phyloP scores from a whole-genome alignment of 2,329 filamentous ascomycete genomes.

The Neoscytalidium dimidiatum region DNA sequence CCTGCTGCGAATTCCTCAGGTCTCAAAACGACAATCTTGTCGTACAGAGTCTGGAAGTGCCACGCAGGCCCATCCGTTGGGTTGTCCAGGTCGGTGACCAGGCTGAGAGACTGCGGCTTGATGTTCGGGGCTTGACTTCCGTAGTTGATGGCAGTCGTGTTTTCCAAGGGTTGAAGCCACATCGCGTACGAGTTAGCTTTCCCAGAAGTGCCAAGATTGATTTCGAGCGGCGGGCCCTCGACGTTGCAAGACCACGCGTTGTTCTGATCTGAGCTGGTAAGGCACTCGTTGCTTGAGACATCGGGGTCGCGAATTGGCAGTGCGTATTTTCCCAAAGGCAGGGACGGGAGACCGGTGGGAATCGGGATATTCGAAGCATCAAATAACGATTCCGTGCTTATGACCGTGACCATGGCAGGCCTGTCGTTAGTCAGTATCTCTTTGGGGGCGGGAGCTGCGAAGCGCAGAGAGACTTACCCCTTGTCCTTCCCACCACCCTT shows the following conservation, averaged over 20 bases:
- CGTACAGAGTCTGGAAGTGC: slow-evolving; percentile 63
- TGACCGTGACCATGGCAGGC: slow-evolving; percentile 5
- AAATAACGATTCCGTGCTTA: slow-evolving; percentile 46
- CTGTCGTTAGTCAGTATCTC: slow-evolving; percentile 7
- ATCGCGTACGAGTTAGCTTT: slow-evolving; percentile 17
- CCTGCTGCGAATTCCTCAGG: slow-evolving; percentile 38
- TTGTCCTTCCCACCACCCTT: slow-evolving; percentile 26
- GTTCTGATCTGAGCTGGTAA: slow-evolving; percentile 47
- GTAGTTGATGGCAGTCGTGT: slow-evolving; percentile 53
- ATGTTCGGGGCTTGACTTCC: slow-evolving; percentile 63
- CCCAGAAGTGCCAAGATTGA: not conserved
- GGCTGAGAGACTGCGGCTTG: slow-evolving; percentile 49
- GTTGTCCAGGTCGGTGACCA: slow-evolving; percentile 61
- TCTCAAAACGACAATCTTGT: slow-evolving; percentile 63
- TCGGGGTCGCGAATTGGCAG: slow-evolving; percentile 51
- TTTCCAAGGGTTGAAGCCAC: slow-evolving; percentile 31
- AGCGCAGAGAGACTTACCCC: slow-evolving; percentile 26
- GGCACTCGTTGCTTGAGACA: slow-evolving; percentile 52
- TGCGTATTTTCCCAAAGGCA: slow-evolving; percentile 53
- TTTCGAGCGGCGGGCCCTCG: not conserved
- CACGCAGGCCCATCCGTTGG: slow-evolving; percentile 61
- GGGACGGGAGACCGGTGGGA: slow-evolving; percentile 44
- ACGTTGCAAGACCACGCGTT: slow-evolving; percentile 54
- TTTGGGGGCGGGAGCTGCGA: not conserved
- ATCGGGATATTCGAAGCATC: slow-evolving; percentile 55